Conservation (phyloP, 208 protist species). For the Acanthamoeba culbertsoni region DNA sequence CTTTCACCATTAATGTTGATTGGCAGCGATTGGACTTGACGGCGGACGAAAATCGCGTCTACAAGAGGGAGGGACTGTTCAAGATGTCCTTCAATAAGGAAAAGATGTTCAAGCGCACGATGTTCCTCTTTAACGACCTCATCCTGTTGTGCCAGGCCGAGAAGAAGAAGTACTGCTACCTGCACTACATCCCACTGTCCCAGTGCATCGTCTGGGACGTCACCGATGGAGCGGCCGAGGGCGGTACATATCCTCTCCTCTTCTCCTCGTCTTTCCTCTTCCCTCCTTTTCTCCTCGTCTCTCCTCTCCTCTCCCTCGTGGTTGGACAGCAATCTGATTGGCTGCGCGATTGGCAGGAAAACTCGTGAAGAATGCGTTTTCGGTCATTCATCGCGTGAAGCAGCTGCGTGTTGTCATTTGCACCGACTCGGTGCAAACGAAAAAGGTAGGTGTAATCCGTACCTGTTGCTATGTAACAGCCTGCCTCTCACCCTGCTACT, state of each 20-base stretch:
- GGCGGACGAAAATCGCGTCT: background rate
- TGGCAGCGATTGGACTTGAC: background rate
- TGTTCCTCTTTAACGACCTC: slow-evolving; percentile 35
- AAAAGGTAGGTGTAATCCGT: background rate
- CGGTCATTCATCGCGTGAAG: background rate
- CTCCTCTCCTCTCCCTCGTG: background rate
- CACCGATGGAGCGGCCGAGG: background rate
- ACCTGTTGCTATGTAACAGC: background rate
- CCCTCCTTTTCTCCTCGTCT: background rate
- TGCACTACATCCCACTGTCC: background rate
- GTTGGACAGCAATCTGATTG: background rate
- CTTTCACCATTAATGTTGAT: background rate
- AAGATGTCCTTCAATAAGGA: slow-evolving; percentile 51
- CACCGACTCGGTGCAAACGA: background rate
- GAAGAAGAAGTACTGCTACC: slow-evolving; percentile 17
- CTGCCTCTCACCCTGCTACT: background rate
- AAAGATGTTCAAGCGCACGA: background rate
- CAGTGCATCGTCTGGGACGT: slow-evolving; percentile 29
- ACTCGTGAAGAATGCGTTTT: slow-evolving; percentile 7
- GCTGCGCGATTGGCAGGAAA: background rate
- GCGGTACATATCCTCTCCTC: background rate
- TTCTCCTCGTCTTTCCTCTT: background rate
- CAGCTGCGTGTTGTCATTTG: slow-evolving; percentile 41
- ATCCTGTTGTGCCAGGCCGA: background rate
- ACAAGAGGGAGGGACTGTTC: background rate